Percentiles rank a stretch among this genome's conserved stretches.
phyloP scores from a whole-genome alignment of 2,329 filamentous ascomycete species.

The Fusarium nematophilum region DNA sequence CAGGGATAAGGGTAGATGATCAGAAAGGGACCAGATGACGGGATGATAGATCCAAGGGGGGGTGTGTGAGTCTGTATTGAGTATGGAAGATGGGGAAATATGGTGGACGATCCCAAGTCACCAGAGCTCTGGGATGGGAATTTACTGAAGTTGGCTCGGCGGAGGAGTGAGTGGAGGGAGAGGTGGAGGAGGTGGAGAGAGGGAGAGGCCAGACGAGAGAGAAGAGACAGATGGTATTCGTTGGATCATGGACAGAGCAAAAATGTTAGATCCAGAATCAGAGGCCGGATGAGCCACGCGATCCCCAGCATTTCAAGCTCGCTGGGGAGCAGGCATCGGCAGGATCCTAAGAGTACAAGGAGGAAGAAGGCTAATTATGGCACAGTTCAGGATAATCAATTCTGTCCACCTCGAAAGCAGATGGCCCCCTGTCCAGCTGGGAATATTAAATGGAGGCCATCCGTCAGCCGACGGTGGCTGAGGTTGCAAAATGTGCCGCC shows the following conservation, averaged over 20 bases:
- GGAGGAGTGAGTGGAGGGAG: conserved; percentile 37
- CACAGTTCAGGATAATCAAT: conserved; percentile 10
- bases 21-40: conserved; percentile 30
- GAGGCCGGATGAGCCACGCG: conserved; percentile 24
- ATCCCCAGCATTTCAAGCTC: conserved; percentile 11
- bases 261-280: conserved; percentile 5
- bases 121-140: conserved; percentile 38
- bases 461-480: conserved; percentile 29
- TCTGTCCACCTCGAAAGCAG: conserved; percentile 5
- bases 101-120: conserved; percentile 37
- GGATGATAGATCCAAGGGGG: conserved; percentile 36
- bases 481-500: conserved; percentile 30
- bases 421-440: conserved; percentile 20
- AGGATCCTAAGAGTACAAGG: background rate
- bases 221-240: conserved; percentile 4
- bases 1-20: conserved; percentile 33
- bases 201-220: conserved; percentile 5
- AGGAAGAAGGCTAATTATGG: conserved; percentile 1
- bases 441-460: conserved; percentile 11
- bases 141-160: conserved; percentile 32
- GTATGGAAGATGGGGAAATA: conserved; percentile 38
- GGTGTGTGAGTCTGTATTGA: conserved; percentile 33
- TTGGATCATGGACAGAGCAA: background rate
- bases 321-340: background rate
- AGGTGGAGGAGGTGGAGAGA: conserved; percentile 13